phyloP scores from a whole-genome alignment of 352 stramenopile genomes.

The Globisporangium mamillatum region DNA sequence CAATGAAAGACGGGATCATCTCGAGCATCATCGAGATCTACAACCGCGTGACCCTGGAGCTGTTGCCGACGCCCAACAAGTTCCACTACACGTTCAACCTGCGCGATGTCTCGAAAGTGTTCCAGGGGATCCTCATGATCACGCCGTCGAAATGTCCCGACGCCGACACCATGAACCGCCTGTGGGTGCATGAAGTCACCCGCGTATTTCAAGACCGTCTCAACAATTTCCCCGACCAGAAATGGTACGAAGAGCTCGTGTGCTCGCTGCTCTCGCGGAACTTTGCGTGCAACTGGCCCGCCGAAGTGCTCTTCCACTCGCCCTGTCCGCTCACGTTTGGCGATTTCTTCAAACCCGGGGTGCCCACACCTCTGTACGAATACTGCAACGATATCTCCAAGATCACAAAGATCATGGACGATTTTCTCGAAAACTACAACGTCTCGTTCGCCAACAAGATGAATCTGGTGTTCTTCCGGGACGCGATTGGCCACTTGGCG shows the following conservation, averaged over 20 bases:
- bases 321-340: constrained; percentile 89
- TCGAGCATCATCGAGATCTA: constrained; percentile 93
- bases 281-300: constrained; percentile 74
- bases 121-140: constrained; percentile 95
- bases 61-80: constrained; percentile 92
- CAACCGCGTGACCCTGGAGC: constrained; percentile 87
- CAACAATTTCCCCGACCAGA: constrained; percentile 84
- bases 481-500: constrained; percentile 90
- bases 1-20: constrained; percentile 80
- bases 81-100: constrained; percentile 96
- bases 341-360: constrained; percentile 90
- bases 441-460: constrained; percentile 92
- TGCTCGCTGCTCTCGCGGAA: constrained; percentile 75
- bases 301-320: constrained; percentile 86
- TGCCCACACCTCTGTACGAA: constrained; percentile 80
- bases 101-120: constrained; percentile 95
- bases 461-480: constrained; percentile 95
- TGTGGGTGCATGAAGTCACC: constrained; percentile 92
- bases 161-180: constrained; percentile 76
- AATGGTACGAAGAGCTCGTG: constrained; percentile 90
- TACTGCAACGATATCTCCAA: constrained; percentile 77
- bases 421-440: constrained; percentile 95
- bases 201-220: constrained; percentile 94
- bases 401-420: constrained; percentile 86
- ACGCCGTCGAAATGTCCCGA: constrained; percentile 76